Evolutionary conservation across 2,329 filamentous ascomycete species (phyloP).

Genomic region (Botrytis hyacinthi): DNA sequence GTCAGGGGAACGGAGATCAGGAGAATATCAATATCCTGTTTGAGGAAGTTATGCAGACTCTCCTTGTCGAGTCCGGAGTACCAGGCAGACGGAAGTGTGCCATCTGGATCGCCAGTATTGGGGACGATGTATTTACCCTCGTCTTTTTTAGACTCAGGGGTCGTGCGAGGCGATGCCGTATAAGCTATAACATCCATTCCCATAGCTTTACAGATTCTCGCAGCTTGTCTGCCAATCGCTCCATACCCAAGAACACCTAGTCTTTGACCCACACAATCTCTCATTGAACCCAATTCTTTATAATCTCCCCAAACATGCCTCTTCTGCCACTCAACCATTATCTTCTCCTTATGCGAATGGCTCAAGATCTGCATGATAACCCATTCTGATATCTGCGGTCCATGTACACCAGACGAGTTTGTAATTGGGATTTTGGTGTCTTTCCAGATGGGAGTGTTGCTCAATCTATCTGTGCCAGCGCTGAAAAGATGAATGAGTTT

Average conservation of each 20-base stretch:
- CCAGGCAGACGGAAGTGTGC: conserved; percentile 41
- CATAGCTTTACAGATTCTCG: conserved; percentile 52
- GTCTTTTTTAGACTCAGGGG: conserved; percentile 56
- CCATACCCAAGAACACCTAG: conserved; percentile 50
- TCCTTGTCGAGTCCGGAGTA: conserved; percentile 39
- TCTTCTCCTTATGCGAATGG: conserved; percentile 53
- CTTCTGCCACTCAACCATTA: conserved; percentile 57
- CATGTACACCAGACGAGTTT: conserved; percentile 41
- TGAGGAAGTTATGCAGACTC: conserved; percentile 40
- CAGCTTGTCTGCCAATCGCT: conserved; percentile 43
- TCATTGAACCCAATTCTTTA: conserved; percentile 40
- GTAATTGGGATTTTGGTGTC: conserved; percentile 40
- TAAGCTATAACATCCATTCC: conserved; percentile 65
- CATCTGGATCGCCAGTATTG: conserved; percentile 48
- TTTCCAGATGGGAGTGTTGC: conserved; percentile 36
- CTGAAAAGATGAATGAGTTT: conserved; percentile 40
- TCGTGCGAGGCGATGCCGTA: conserved; percentile 58
- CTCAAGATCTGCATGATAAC: conserved; percentile 60
- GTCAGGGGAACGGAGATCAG: conserved; percentile 42
- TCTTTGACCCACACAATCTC: conserved; percentile 56
- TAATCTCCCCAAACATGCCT: conserved; percentile 50
- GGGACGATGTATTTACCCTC: conserved; percentile 59
- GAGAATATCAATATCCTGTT: conserved; percentile 41
- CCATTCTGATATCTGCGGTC: conserved; percentile 66
- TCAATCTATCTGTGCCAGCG: conserved; percentile 39